A percentile compares a stretch with the other conserved stretches of the same genome.
Conservation (phyloP, 225 moss, liverwort and hornwort species). For the Polytrichum commune region DNA sequence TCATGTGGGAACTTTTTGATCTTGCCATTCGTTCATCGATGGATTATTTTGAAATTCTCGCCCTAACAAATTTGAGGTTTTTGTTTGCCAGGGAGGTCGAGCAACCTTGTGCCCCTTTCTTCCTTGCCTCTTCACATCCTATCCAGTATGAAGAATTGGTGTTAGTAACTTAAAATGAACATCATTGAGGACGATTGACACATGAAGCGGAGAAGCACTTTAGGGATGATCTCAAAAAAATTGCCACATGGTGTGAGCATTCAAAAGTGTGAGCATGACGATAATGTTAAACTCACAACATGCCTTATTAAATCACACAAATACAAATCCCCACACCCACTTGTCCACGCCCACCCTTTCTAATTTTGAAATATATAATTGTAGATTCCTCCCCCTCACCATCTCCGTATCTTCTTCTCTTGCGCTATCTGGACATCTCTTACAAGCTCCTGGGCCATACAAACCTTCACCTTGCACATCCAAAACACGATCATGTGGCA, state of each 20-base stretch:
- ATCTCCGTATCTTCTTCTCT: constrained; percentile 28
- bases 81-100: no score
- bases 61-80: no score
- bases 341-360: background rate
- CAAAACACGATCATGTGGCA: background rate
- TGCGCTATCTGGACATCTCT: constrained; percentile 32
- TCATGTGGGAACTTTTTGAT: no score
- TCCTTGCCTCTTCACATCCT: no score
- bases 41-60: no score
- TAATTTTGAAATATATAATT: constrained; percentile 12
- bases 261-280: constrained; percentile 20
- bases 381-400: background rate
- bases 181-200: no score
- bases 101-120: no score
- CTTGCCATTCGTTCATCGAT: no score
- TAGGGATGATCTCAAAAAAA: constrained; percentile 8
- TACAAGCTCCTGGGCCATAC: constrained; percentile 11
- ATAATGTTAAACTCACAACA: constrained; percentile 32
- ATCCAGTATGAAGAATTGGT: no score
- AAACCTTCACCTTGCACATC: constrained; percentile 17
- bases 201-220: no score
- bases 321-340: background rate
- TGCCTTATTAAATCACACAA: constrained; percentile 7
- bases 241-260: background rate
- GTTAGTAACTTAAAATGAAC: no score